Evolutionary conservation across 176 grass and related monocot species (phyloP).

Genomic region (Oryza punctata): DNA sequence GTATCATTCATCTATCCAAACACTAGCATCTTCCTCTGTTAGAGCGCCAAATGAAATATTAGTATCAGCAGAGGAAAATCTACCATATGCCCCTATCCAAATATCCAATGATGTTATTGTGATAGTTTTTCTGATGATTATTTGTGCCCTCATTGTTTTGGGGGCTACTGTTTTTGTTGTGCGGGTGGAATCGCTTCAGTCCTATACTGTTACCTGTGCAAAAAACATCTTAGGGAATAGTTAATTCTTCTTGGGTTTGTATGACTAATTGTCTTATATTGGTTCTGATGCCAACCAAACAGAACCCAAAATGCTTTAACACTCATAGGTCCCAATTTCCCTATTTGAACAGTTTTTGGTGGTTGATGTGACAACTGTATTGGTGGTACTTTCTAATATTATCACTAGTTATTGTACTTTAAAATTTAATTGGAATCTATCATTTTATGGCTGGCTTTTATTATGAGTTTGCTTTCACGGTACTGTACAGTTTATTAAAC

Average conservation of each 20-base stretch:
- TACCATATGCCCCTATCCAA: neutral
- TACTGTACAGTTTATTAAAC: neutral
- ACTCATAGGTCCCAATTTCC: neutral
- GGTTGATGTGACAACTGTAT: neutral
- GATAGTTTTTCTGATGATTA: neutral
- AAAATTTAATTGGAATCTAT: conserved; percentile 14
- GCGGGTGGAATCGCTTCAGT: neutral
- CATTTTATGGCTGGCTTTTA: neutral
- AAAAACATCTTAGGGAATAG: neutral
- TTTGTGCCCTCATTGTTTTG: neutral
- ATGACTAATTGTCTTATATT: neutral
- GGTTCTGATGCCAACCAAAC: neutral
- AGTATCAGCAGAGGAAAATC: conserved; percentile 12
- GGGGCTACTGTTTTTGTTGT: neutral
- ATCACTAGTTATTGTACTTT: neutral
- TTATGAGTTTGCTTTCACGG: neutral
- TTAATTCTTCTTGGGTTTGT: neutral
- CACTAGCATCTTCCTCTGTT: neutral
- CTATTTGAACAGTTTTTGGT: neutral
- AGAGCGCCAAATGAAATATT: neutral
- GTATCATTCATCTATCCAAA: neutral
- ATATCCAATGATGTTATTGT: neutral
- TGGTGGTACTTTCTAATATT: neutral
- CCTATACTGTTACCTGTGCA: neutral
- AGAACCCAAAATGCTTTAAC: neutral